A percentile compares a stretch with the other conserved stretches of the same genome.
Conservation (phyloP, 1,284 basidiomycete genomes). For the Bondarzewia mesenterica region DNA sequence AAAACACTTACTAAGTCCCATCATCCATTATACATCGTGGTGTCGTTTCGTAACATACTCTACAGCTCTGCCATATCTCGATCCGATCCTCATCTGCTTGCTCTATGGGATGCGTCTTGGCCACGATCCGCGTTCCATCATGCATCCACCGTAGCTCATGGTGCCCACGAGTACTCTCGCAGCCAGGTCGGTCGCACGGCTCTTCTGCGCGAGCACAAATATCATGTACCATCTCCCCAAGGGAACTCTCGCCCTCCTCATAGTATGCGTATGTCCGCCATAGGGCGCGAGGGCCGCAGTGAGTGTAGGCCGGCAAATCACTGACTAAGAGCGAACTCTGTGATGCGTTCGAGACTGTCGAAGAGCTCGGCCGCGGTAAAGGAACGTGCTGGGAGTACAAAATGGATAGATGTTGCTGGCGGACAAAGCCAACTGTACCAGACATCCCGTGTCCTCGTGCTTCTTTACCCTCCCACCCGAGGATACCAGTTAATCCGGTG, state of each 20-base stretch:
- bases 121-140: constrained; percentile 34
- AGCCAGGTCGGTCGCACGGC: constrained; percentile 33
- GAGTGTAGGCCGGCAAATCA: constrained; percentile 9
- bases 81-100: constrained; percentile 22
- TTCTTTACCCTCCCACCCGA: constrained; percentile 51
- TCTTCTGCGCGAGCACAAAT: constrained; percentile 25
- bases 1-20: constrained; percentile 45
- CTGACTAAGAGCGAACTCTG: constrained; percentile 9
- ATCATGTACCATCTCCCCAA: constrained; percentile 36
- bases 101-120: constrained; percentile 19
- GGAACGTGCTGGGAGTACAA: constrained; percentile 43
- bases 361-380: constrained; percentile 10
- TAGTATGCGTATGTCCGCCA: constrained; percentile 47
- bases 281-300: constrained; percentile 30
- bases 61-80: constrained; percentile 50
- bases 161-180: constrained; percentile 30
- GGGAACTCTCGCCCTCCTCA: constrained; percentile 17
- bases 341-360: constrained; percentile 10
- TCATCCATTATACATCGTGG: constrained; percentile 34
- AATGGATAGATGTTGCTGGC: constrained; percentile 50
- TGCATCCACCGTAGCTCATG: constrained; percentile 49
- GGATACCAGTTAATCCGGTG: constrained; percentile 38
- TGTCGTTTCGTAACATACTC: constrained; percentile 38
- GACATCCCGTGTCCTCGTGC: constrained; percentile 37
- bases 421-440: constrained; percentile 45